These are phyloP conservation scores for Melastoma malabathricum DNA, from an alignment of 345 rosid species.

Conservation along the genomic window DNA sequence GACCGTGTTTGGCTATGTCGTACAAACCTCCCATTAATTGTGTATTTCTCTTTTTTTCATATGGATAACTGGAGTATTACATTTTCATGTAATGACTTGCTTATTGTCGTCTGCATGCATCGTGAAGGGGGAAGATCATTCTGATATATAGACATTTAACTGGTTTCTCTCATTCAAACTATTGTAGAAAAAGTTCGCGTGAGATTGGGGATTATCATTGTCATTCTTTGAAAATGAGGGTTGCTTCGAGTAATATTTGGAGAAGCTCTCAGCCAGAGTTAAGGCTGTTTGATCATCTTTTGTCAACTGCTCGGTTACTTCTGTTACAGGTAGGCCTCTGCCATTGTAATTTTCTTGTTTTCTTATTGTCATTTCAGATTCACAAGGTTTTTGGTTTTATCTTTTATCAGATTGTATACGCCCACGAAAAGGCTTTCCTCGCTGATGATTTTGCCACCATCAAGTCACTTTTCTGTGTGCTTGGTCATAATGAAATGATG, in stretches of 20 bases:
- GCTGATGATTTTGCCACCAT: conserved; percentile 41
- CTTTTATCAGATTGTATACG: conserved; percentile 50
- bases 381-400: conserved; percentile 5
- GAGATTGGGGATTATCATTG: conserved; percentile 42
- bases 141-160: no score
- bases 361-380: conserved; percentile 1
- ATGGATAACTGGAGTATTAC: no score
- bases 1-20: no score
- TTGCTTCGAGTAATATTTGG: conserved; percentile 49
- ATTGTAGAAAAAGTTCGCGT: conserved; percentile 33
- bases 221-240: conserved; percentile 36
- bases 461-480: conserved; percentile 32
- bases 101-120: no score
- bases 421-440: conserved; percentile 54
- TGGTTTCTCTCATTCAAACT: neutral
- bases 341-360: neutral
- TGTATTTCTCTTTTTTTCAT: no score
- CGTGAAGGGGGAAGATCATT: no score
- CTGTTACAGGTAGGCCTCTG: conserved; percentile 47
- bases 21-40: no score
- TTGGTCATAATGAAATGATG: conserved; percentile 18
- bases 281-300: conserved; percentile 27
- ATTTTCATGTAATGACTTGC: no score
- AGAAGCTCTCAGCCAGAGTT: conserved; percentile 23
- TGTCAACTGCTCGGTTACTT: conserved; percentile 42